Percentiles rank a stretch among this genome's conserved stretches.
Conservation (phyloP, 306 rosid species). For the Sindora glabra region DNA sequence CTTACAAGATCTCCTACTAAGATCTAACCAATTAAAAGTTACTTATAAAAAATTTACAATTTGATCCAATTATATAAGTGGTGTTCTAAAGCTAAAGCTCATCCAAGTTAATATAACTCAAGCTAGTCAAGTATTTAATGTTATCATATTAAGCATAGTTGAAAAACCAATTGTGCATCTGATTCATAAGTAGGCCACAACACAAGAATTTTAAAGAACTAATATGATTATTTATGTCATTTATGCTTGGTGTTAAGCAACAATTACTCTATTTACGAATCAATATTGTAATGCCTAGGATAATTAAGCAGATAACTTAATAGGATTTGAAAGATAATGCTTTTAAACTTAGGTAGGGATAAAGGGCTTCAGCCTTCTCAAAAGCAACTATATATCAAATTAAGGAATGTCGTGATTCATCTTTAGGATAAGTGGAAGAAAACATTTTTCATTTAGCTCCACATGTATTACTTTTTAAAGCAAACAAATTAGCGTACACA, state of each 20-base stretch:
- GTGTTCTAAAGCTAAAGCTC: no score
- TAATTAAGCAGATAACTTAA: slow-evolving; percentile 51
- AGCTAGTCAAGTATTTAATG: no score
- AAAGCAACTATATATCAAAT: slow-evolving; percentile 72
- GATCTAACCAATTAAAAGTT: no score
- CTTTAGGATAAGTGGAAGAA: slow-evolving; percentile 61
- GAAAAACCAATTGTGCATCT: background rate
- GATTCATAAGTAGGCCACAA: background rate
- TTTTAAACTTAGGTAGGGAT: slow-evolving; percentile 19
- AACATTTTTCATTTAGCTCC: slow-evolving; percentile 42
- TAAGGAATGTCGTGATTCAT: slow-evolving; percentile 66
- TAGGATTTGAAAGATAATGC: slow-evolving; percentile 18
- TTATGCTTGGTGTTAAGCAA: background rate
- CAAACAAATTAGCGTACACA: slow-evolving; percentile 13
- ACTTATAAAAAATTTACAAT: no score
- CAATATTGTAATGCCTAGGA: background rate
- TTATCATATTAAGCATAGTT: background rate
- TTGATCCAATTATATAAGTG: no score
- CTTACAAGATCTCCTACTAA: no score
- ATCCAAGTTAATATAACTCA: no score
- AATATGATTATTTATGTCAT: no score
- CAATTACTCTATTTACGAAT: background rate
- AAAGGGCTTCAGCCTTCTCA: slow-evolving; percentile 51
- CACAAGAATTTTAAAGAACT: background rate
- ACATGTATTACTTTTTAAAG: slow-evolving; percentile 65